These are phyloP conservation scores for Dionaea muscipula DNA, from an alignment of 179 eudicot species.

Conservation along the genomic window DNA sequence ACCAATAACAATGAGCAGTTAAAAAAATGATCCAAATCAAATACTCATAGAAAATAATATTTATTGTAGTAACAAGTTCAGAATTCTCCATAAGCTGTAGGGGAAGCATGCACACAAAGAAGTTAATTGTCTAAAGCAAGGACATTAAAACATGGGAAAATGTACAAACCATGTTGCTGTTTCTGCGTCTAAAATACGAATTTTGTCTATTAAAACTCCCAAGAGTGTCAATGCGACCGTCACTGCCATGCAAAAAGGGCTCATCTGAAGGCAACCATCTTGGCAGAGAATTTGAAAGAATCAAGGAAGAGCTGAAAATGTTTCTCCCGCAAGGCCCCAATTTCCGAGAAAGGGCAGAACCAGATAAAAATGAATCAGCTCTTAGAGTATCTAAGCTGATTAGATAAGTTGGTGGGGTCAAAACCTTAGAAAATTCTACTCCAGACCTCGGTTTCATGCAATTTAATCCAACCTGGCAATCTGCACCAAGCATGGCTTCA, in stretches of 20 bases:
- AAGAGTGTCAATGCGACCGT: conserved; percentile 40
- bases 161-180: conserved; percentile 40
- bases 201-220: conserved; percentile 33
- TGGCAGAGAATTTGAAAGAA: conserved; percentile 35
- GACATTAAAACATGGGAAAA: conserved; percentile 7
- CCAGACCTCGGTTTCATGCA: conserved; percentile 12
- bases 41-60: no score
- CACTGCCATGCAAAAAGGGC: conserved; percentile 49
- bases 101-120: no score
- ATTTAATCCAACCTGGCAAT: conserved; percentile 20
- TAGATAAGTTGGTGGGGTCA: conserved; percentile 47
- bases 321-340: conserved; percentile 28
- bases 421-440: conserved; percentile 14
- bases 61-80: no score
- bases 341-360: conserved; percentile 23
- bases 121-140: no score
- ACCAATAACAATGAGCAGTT: no score
- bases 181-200: conserved; percentile 34
- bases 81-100: no score
- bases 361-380: conserved; percentile 21
- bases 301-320: conserved; percentile 38
- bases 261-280: conserved; percentile 29
- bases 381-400: conserved; percentile 39
- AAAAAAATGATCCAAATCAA: no score
- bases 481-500: conserved; percentile 21